Percentiles rank a stretch among this genome's conserved stretches.
Evolutionary conservation across 495 filamentous ascomycete species (phyloP).

Genomic region (Tuber microsphaerosporum): DNA sequence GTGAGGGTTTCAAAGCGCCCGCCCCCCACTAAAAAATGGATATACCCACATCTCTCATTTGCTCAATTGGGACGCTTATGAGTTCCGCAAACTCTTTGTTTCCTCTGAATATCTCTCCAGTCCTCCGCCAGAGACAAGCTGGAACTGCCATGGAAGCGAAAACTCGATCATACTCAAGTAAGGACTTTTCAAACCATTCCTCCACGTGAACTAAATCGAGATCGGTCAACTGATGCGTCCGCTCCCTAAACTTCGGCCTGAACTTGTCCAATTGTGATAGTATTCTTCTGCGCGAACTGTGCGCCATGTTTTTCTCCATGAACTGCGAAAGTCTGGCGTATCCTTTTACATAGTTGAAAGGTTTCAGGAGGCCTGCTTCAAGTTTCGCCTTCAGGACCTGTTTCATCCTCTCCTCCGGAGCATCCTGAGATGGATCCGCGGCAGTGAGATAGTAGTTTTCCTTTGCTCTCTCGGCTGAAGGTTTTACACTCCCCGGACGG

Average conservation of each 20-base stretch:
- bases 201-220: constrained; percentile 88
- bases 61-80: constrained; percentile 86
- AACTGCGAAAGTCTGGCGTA: constrained; percentile 82
- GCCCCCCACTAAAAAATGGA: constrained; percentile 43
- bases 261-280: constrained; percentile 84
- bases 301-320: constrained; percentile 79
- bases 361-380: constrained; percentile 85
- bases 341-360: constrained; percentile 96
- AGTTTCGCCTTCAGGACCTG: constrained; percentile 90
- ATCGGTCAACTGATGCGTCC: constrained; percentile 83
- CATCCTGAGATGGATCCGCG: constrained; percentile 87
- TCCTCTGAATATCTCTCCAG: constrained; percentile 92
- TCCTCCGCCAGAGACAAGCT: constrained; percentile 93
- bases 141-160: constrained; percentile 99
- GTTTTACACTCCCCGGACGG: constrained; percentile 54
- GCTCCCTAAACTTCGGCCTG: constrained; percentile 89
- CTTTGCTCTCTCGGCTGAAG: constrained; percentile 65
- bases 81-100: constrained; percentile 99
- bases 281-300: constrained; percentile 75
- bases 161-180: constrained; percentile 96
- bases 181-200: constrained; percentile 93
- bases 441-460: constrained; percentile 94
- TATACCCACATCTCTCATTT: constrained; percentile 67
- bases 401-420: constrained; percentile 90
- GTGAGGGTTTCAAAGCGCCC: neutral